Evolutionary conservation across 257 asterid genomes (phyloP), one percentile per base, ranked within the genome.

Genomic region (Osmanthus fragrans): DNA sequence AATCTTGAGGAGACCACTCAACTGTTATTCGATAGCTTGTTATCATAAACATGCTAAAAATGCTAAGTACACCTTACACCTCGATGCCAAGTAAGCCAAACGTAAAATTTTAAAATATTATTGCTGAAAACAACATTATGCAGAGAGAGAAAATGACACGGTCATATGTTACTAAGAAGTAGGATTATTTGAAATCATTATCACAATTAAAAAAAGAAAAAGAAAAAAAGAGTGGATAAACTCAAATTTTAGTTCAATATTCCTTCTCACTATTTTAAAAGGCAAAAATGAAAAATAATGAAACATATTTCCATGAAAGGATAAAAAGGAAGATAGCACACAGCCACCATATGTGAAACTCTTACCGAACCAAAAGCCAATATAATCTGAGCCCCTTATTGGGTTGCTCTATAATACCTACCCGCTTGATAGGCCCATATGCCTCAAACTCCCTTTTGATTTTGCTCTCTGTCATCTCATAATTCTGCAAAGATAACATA

Each of bases 401-500:
- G 76, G 96, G 97, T 86, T 82, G 79, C 91, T 85, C 89, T 75
- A 75, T 80, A 86, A 87, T 88, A 96, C 99, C 98, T 95, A 95
- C 99, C 99, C 96, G 92, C 91, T 96, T 96, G 92, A 96, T 93
- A 74, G 97, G 95, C 80, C 99, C 98, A 78, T 88, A 96, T 78
- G 98, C 94, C 96, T 96, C 99, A 86, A 96, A 93, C 86, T 96
- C 99, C 84, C 93, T 91, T 86, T 89, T 96, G 90, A 96, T 84
- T 85, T 91, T 88, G 97, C 97, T 93, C 85, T 93, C 98, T 27
- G 92, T 86, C 81, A 97, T 89, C 91, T 96, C 99, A 73, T 96
- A 93, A 75, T 86, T 96, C 99, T 93, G 97, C 39, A 80, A 79
- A 67, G 36, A 16, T 71, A 75, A 74, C 76, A 58, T 60, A 58